A percentile compares a stretch with the other conserved stretches of the same genome.
These are phyloP conservation scores for Boletus patriciae DNA, from an alignment of 768 basidiomycete genomes.

Conservation along the genomic window DNA sequence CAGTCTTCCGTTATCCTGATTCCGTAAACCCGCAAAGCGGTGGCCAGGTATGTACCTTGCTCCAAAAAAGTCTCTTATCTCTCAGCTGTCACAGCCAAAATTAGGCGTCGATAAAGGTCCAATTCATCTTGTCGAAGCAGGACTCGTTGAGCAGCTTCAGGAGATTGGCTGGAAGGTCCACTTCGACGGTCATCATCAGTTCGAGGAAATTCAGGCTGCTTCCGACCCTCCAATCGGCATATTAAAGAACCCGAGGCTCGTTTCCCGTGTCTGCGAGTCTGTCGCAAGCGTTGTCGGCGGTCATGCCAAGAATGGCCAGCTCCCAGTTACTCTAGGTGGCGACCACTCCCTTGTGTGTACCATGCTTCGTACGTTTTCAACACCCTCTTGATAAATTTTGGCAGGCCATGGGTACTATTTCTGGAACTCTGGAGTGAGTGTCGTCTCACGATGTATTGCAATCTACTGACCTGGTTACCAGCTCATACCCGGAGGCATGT, in stretches of 20 bases:
- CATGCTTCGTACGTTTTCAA: conserved; percentile 1
- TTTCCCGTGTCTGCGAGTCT: conserved; percentile 77
- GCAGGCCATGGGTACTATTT: conserved; percentile 91
- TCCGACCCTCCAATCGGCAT: conserved; percentile 72
- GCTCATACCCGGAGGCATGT: conserved; percentile 75
- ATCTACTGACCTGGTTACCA: conserved; percentile 28
- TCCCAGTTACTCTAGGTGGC: conserved; percentile 91
- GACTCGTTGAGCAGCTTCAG: conserved; percentile 73
- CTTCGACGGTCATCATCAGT: conserved; percentile 89
- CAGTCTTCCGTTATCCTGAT: conserved; percentile 2
- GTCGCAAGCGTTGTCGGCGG: conserved; percentile 75
- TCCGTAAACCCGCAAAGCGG: conserved; percentile 24
- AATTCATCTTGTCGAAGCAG: conserved; percentile 84
- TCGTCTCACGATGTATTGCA: neutral
- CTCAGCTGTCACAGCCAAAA: conserved; percentile 50
- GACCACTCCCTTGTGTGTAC: conserved; percentile 86
- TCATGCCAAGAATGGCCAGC: conserved; percentile 73
- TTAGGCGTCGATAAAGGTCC: conserved; percentile 86
- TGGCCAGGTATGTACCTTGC: conserved; percentile 30
- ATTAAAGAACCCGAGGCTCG: conserved; percentile 87
- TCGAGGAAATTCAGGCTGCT: conserved; percentile 65
- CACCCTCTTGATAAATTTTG: conserved; percentile 2
- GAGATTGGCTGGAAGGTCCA: conserved; percentile 85
- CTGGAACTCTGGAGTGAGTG: conserved; percentile 75
- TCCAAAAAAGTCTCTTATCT: conserved; percentile 11